Percentiles rank a stretch among this genome's conserved stretches.
Conservation (phyloP, 75 land plant species). For the Larix kaempferi region DNA sequence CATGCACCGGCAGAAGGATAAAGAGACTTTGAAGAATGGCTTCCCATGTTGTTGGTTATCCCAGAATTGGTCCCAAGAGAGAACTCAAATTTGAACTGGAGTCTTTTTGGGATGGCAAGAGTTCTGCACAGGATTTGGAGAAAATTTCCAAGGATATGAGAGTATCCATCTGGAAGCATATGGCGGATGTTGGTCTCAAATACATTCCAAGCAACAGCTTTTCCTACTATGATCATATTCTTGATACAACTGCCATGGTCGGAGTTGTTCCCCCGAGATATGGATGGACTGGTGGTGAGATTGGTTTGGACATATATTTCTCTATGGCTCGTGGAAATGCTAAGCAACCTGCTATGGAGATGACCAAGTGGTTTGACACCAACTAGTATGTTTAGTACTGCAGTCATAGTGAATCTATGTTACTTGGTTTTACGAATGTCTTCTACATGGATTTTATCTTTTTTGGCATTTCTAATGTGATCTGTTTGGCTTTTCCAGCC, state of each 20-base stretch:
- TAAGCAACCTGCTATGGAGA: slow-evolving; percentile 43
- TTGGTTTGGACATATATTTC: slow-evolving; percentile 39
- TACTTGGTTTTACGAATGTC: not conserved
- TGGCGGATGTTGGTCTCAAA: slow-evolving; percentile 30
- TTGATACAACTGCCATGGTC: slow-evolving; percentile 45
- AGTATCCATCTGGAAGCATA: slow-evolving; percentile 44
- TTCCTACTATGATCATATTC: slow-evolving; percentile 44
- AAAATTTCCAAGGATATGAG: slow-evolving; percentile 40
- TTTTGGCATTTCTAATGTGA: not conserved
- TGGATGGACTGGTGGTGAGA: slow-evolving; percentile 40
- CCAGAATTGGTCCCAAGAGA: slow-evolving; percentile 46
- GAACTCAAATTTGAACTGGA: slow-evolving; percentile 47
- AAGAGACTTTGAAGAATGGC: slow-evolving; percentile 14
- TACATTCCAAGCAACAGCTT: slow-evolving; percentile 48
- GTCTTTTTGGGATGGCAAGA: slow-evolving; percentile 48
- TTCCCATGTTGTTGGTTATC: slow-evolving; percentile 32
- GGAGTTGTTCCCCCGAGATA: slow-evolving; percentile 42
- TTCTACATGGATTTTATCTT: not conserved
- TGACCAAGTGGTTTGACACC: slow-evolving; percentile 59
- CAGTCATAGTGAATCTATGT: not conserved
- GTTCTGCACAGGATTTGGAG: slow-evolving; percentile 31
- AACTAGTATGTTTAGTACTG: slow-evolving; percentile 40
- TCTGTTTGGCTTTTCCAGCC: slow-evolving; percentile 19
- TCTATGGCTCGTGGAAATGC: slow-evolving; percentile 55
- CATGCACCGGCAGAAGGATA: not conserved